Conservation (phyloP, 345 rosid species). For the Dipteronia sinensis region DNA sequence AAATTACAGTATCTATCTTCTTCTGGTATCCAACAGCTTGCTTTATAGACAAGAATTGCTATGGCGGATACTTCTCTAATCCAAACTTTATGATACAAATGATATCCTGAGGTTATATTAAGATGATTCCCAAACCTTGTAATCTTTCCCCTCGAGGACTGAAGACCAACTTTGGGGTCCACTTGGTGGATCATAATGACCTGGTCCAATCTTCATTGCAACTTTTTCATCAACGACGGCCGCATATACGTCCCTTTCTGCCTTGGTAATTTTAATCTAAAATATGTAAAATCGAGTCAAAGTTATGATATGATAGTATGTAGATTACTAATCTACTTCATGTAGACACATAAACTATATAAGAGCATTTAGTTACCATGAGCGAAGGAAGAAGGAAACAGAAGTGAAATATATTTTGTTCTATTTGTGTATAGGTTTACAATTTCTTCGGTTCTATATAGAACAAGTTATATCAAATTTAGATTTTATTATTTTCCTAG, state of each 20-base stretch:
- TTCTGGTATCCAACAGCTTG: neutral
- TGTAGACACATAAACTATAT: neutral
- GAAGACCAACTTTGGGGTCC: slow-evolving; percentile 60
- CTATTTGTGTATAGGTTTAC: neutral
- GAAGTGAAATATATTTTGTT: neutral
- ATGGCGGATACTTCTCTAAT: neutral
- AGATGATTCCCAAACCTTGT: slow-evolving; percentile 90
- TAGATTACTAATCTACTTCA: neutral
- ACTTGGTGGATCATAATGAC: slow-evolving; percentile 69
- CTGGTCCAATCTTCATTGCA: slow-evolving; percentile 94
- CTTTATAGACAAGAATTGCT: neutral
- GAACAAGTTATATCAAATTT: neutral
- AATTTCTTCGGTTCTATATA: neutral
- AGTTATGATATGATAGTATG: neutral
- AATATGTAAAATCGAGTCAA: slow-evolving; percentile 16
- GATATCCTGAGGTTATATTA: slow-evolving; percentile 22
- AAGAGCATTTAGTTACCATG: neutral
- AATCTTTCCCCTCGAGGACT: slow-evolving; percentile 73
- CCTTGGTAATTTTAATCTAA: slow-evolving; percentile 72
- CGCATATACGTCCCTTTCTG: slow-evolving; percentile 83
- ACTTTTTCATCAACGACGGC: slow-evolving; percentile 79
- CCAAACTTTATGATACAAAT: neutral
- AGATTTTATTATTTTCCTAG: no score
- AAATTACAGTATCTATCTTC: neutral
- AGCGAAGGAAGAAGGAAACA: neutral